Percentiles rank a stretch among this genome's conserved stretches.
phyloP scores from a whole-genome alignment of 2,329 filamentous ascomycete species.

The Colletotrichum horii region DNA sequence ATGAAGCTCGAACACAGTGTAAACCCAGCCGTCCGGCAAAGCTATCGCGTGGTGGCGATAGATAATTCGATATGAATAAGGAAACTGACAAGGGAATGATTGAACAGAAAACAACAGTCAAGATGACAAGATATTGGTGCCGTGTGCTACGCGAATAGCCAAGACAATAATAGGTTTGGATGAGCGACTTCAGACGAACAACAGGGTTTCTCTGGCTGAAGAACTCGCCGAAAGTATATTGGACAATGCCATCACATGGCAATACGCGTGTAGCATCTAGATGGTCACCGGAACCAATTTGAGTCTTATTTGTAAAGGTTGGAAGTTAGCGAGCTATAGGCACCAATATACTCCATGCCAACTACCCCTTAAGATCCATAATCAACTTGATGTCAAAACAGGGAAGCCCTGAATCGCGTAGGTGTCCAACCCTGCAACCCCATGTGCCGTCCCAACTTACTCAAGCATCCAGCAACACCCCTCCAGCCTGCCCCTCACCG shows the following conservation, averaged over 20 bases:
- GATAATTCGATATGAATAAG: background rate
- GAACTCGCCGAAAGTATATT: background rate
- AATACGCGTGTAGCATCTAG: background rate
- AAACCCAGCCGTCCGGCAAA: background rate
- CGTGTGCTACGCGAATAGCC: background rate
- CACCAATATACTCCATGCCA: background rate
- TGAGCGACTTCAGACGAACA: background rate
- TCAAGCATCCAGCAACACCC: background rate
- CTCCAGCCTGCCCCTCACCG: background rate
- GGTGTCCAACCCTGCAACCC: background rate
- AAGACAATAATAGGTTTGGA: background rate
- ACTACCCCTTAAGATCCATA: background rate
- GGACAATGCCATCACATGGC: background rate
- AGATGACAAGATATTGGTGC: fast-evolving
- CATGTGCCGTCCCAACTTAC: background rate
- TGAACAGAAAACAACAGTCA: too few species aligned
- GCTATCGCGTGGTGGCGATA: background rate
- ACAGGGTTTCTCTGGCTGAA: background rate
- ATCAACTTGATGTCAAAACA: background rate
- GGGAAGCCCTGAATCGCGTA: background rate
- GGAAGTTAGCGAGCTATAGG: background rate
- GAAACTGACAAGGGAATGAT: background rate
- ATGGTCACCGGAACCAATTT: background rate
- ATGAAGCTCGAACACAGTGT: background rate
- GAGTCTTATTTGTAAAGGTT: background rate